phyloP scores from a whole-genome alignment of 345 rosid genomes.

The Citrus mangshanensis region DNA sequence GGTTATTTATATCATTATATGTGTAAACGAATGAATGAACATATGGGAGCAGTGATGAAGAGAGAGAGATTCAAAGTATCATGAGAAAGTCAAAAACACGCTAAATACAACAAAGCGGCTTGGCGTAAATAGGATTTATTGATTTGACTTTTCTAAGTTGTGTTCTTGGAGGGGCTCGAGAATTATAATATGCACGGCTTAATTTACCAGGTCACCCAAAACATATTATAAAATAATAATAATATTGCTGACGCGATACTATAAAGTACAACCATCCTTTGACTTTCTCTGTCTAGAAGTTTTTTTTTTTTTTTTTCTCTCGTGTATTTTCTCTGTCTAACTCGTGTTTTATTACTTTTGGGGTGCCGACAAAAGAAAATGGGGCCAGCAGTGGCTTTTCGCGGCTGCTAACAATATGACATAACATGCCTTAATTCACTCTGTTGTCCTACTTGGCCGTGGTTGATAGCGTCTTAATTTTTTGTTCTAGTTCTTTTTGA shows the following conservation, averaged over 20 bases:
- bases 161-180: conserved; percentile 1
- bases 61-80: conserved; percentile 8
- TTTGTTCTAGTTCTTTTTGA: not conserved
- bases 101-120: conserved; percentile 16
- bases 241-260: not conserved
- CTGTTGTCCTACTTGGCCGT: not conserved
- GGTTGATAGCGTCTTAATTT: no score
- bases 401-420: not conserved
- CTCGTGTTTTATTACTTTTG: conserved; percentile 9
- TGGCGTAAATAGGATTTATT: conserved; percentile 9
- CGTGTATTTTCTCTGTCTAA: not conserved
- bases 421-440: not conserved
- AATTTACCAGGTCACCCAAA: not conserved
- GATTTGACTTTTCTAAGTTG: conserved; percentile 40
- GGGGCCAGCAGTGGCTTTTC: not conserved
- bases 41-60: not conserved
- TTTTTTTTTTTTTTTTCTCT: no score
- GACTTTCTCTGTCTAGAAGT: conserved; percentile 9
- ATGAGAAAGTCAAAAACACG: conserved; percentile 60
- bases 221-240: not conserved
- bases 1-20: conserved; percentile 20
- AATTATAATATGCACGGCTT: not conserved
- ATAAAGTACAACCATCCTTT: not conserved
- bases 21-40: no score
- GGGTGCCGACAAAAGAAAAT: conserved; percentile 12